A percentile compares a stretch with the other conserved stretches of the same genome.
Evolutionary conservation across 2,329 filamentous ascomycete species (phyloP).

Genomic region (Zymoseptoria passerinii): DNA sequence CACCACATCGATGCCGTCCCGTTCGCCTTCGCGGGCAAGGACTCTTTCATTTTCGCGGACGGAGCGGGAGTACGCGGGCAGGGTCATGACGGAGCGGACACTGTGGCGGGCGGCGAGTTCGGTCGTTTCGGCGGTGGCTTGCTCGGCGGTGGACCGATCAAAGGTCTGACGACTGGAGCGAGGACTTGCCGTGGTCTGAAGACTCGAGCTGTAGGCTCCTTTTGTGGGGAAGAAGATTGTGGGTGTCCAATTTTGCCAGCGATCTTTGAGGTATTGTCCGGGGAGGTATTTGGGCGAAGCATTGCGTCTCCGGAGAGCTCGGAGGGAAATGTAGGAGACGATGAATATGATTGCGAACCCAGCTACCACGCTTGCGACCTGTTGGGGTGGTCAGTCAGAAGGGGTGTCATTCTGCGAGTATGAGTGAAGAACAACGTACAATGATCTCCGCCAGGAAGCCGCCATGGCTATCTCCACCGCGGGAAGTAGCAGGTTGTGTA

Average conservation of each 20-base stretch:
- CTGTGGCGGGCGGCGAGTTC: conserved; percentile 38
- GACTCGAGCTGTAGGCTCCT: conserved; percentile 24
- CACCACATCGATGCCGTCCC: conserved; percentile 83
- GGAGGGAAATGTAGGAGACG: conserved; percentile 8
- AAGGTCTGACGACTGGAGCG: background rate
- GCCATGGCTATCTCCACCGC: background rate
- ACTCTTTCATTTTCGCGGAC: conserved; percentile 71
- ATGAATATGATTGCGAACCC: conserved; percentile 6
- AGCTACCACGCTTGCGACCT: conserved; percentile 14
- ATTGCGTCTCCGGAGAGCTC: conserved; percentile 15
- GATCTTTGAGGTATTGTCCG: conserved; percentile 26
- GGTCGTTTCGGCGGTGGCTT: conserved; percentile 17
- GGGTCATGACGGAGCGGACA: conserved; percentile 85
- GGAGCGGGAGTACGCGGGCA: conserved; percentile 72
- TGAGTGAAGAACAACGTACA: background rate
- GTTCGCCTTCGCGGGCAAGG: conserved; percentile 79
- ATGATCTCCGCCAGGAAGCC: background rate
- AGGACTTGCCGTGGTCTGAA: conserved; percentile 16
- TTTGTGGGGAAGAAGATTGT: conserved; percentile 14
- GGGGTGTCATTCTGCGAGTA: background rate
- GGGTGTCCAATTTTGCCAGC: conserved; percentile 28
- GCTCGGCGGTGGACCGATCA: conserved; percentile 8
- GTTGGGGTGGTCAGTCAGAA: background rate
- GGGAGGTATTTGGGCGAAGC: conserved; percentile 26
- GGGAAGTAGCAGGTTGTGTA: background rate